Percentiles rank a stretch among this genome's conserved stretches.
Evolutionary conservation across 768 basidiomycete genomes (phyloP).

Genomic region (Lanmaoa pseudosensibilis): DNA sequence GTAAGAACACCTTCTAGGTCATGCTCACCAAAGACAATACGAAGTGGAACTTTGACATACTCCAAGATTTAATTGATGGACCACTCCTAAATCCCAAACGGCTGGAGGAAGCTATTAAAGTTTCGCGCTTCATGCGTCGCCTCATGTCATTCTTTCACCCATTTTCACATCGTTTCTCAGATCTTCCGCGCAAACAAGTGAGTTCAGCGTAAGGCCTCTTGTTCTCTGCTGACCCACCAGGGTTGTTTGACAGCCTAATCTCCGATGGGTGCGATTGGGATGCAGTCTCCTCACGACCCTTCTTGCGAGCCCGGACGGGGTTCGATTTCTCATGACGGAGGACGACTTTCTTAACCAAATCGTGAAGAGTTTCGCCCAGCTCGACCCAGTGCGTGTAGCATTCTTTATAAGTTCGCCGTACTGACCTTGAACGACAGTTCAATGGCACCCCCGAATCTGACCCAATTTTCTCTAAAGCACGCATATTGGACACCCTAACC

Average conservation of each 20-base stretch:
- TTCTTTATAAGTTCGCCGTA: background rate
- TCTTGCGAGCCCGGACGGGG: conserved; percentile 78
- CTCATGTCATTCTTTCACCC: conserved; percentile 95
- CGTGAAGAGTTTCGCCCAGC: conserved; percentile 82
- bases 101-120: conserved; percentile 92
- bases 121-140: conserved; percentile 83
- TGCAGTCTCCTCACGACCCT: conserved; percentile 81
- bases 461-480: conserved; percentile 80
- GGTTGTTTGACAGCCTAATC: conserved; percentile 53
- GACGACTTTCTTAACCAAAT: conserved; percentile 86
- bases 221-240: background rate
- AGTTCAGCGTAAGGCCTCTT: conserved; percentile 1
- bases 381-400: conserved; percentile 73
- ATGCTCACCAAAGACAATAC: conserved; percentile 84
- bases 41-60: conserved; percentile 90
- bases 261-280: conserved; percentile 85
- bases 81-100: conserved; percentile 88
- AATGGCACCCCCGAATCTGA: conserved; percentile 72
- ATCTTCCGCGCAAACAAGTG: conserved; percentile 71
- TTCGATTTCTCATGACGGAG: conserved; percentile 75
- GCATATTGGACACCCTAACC: conserved; percentile 79
- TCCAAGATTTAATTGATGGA: conserved; percentile 89
- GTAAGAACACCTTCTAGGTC: conserved; percentile 48
- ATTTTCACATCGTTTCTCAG: conserved; percentile 82
- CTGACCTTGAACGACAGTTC: conserved; percentile 45